Conservation (phyloP, 176 grass and related monocot species). For the Canna indica region DNA sequence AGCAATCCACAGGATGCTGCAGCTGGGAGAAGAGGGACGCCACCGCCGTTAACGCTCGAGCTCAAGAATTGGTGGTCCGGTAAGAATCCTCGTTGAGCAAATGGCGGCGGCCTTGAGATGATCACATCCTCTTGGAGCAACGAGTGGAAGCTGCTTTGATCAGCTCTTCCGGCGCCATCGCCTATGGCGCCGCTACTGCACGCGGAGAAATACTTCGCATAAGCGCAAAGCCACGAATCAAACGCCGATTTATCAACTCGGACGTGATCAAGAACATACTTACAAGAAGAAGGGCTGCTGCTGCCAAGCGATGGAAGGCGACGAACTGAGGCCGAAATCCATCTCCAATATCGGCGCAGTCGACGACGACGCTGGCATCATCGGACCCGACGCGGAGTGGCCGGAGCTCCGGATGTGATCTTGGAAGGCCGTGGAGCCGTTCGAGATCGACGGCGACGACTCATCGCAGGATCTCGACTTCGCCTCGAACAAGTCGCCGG, state of each 20-base stretch:
- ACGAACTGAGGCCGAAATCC: background rate
- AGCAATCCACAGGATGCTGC: constrained; percentile 26
- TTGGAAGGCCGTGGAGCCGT: constrained; percentile 47
- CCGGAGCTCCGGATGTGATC: constrained; percentile 15
- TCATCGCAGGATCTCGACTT: constrained; percentile 1
- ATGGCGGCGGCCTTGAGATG: constrained; percentile 37
- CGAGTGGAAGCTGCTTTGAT: background rate
- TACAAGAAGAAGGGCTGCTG: background rate
- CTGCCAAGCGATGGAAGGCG: constrained; percentile 9
- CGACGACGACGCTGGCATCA: background rate
- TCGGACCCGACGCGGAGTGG: constrained; percentile 3
- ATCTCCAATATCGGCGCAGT: constrained; percentile 15
- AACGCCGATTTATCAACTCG: background rate
- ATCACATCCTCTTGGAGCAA: constrained; percentile 7
- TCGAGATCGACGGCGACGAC: constrained; percentile 21
- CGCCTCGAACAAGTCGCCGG: background rate
- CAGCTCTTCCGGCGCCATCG: background rate
- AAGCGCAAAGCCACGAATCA: background rate
- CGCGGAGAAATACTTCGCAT: background rate
- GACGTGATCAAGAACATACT: background rate
- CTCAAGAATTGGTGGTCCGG: constrained; percentile 26
- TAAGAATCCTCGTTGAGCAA: constrained; percentile 20
- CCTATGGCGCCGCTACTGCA: background rate
- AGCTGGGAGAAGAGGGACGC: constrained; percentile 28
- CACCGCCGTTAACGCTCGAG: constrained; percentile 24